phyloP scores from a whole-genome alignment of 2,329 filamentous ascomycete species.

The Chalara sp. region DNA sequence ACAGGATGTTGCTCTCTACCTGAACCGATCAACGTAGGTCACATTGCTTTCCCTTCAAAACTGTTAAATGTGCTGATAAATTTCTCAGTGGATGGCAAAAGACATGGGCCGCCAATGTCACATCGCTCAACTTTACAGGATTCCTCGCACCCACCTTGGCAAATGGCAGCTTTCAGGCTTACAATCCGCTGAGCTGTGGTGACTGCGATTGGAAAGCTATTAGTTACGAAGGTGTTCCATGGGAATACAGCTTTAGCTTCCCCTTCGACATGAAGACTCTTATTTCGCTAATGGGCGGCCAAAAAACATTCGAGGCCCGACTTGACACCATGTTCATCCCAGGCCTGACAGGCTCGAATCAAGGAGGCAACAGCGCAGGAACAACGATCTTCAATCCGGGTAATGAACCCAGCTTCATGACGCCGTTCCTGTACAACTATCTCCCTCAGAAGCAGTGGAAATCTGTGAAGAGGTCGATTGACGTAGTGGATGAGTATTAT shows the following conservation, averaged over 20 bases:
- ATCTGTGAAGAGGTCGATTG: conserved; percentile 28
- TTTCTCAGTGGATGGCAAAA: conserved; percentile 55
- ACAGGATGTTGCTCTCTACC: conserved; percentile 52
- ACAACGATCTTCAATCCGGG: conserved; percentile 42
- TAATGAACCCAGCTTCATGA: conserved; percentile 41
- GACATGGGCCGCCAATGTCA: conserved; percentile 49
- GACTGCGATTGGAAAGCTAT: conserved; percentile 46
- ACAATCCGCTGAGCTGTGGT: conserved; percentile 53
- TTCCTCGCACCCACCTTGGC: conserved; percentile 46
- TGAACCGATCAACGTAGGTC: conserved; percentile 36
- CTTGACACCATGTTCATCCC: conserved; percentile 62
- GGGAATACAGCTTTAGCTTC: conserved; percentile 66
- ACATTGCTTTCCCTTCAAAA: too few relatives aligned
- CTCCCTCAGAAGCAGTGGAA: conserved; percentile 30
- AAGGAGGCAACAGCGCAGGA: conserved; percentile 14
- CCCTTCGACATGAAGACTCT: conserved; percentile 48
- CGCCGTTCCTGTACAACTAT: conserved; percentile 43
- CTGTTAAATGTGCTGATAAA: too few relatives aligned
- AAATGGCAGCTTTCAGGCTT: conserved; percentile 61
- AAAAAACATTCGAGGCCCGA: conserved; percentile 46
- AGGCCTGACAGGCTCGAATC: conserved; percentile 26
- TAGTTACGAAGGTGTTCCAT: conserved; percentile 59
- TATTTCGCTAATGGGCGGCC: conserved; percentile 54
- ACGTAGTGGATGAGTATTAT: conserved; percentile 42
- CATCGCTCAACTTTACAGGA: conserved; percentile 44